phyloP scores from a whole-genome alignment of 2,329 filamentous ascomycete species.

The Cladosporium oxysporum region DNA sequence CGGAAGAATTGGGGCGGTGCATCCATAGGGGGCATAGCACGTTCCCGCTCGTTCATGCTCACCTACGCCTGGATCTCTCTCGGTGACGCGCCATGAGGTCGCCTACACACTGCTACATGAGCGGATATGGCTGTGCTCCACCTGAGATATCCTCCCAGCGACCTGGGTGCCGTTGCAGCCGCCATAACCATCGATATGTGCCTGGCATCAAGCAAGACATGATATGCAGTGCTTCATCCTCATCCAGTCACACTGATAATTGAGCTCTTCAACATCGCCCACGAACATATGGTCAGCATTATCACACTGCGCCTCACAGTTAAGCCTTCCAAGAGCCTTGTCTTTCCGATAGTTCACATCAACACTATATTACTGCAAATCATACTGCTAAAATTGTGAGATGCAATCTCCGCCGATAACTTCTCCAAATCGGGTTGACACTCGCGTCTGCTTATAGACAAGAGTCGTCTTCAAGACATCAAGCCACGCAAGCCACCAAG shows the following conservation, averaged over 20 bases:
- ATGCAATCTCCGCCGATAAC: not conserved
- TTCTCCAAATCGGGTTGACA: not conserved
- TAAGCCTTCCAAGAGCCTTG: slow-evolving; percentile 6
- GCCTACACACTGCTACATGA: not conserved
- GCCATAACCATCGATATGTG: not conserved
- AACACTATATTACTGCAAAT: not conserved
- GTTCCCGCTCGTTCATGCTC: not conserved
- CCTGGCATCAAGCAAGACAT: not conserved
- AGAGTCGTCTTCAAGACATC: not conserved
- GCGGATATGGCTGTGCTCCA: not conserved
- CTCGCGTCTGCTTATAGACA: not conserved
- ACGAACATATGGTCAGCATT: not conserved
- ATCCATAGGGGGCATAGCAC: slow-evolving; percentile 2
- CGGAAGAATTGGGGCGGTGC: slow-evolving; percentile 2
- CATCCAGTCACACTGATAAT: not conserved
- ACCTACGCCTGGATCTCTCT: not conserved
- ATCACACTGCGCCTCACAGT: not conserved
- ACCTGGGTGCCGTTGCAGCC: slow-evolving; percentile 13
- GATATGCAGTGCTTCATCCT: not conserved
- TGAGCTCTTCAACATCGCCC: not conserved
- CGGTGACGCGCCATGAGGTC: not conserved
- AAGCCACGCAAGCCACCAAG: slow-evolving; percentile 6
- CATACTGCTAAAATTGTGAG: not conserved
- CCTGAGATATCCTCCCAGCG: not conserved
- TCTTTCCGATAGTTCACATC: not conserved